Base-by-base conservation (phyloP, 192 early-diverging fungal genomes). In the Coemansia sp. region DNA sequence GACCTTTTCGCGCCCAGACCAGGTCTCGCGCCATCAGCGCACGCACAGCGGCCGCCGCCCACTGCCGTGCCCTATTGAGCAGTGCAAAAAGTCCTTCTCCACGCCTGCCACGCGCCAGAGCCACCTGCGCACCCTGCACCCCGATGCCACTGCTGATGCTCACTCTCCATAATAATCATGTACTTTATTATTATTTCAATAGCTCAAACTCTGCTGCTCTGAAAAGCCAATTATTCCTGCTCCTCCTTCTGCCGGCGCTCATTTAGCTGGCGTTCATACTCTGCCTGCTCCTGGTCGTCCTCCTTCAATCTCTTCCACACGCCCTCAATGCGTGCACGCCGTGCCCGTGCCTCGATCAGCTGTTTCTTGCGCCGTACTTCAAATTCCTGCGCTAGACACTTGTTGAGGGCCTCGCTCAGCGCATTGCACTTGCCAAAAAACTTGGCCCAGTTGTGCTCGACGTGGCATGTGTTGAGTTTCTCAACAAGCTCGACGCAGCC, bases 1-100 rank as follows among this genome's bases (percentile, higher is more conserved):
- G 62, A 78, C 82, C 31, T 92, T 92, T 56, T 88, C 88, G 25
- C 82, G 88, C 17, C 87, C 87, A 0, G 91, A 91, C 75, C 87
- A 86, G 46, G 75, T 92, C 14, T 72, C 85, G 12, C 84, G 85
- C 23, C 91, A 92, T 65, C 82, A 68, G 68, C 75, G 75, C 58
- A 78, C 74, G 67, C 81, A 82, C 62, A 60, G 59, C 44, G 64
- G 59, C 54, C 62, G 65, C 31, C 58, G 64, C 46, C 74, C 74
- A 22, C 69, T 76, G 19, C 53, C 62, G 40, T 76, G 74, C 44
- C 74, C 69, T 3, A 52, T 67, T 17, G 64, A 71, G 26, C 68
- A 44, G 10, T 76, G 74, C 69, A 66, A 40, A 42, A 76, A 76
- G 49, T 71, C 59, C 4, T 76, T 76, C 38, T 65, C 69, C 4